These are phyloP conservation scores for Arthrinium phaeospermum DNA, from an alignment of 2,329 filamentous ascomycete genomes.

Conservation along the genomic window DNA sequence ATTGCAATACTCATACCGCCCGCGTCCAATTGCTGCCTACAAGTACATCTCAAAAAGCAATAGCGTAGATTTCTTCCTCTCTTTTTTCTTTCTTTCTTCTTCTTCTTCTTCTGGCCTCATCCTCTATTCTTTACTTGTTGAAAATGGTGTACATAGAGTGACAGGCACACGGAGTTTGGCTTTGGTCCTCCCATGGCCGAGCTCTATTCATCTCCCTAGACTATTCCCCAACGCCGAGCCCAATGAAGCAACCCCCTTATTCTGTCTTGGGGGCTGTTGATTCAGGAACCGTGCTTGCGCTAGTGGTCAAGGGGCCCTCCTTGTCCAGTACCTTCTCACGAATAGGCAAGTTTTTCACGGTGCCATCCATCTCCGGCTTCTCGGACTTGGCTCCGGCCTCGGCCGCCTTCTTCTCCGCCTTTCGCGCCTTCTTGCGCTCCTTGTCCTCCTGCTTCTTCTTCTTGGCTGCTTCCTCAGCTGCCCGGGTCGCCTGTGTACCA, in stretches of 20 bases:
- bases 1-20: background rate
- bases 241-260: background rate
- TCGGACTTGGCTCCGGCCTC: slow-evolving; percentile 24
- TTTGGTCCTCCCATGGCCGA: background rate
- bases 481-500: slow-evolving; percentile 35
- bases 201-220: slow-evolving; percentile 7
- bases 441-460: slow-evolving; percentile 39
- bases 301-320: slow-evolving; percentile 27
- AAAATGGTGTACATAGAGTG: background rate
- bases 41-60: background rate
- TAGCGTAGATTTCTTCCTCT: background rate
- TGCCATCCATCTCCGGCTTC: slow-evolving; percentile 32
- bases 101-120: background rate
- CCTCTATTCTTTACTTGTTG: background rate
- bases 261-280: slow-evolving; percentile 27
- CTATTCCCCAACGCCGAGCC: background rate
- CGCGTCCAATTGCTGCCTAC: background rate
- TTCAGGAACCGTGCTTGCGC: slow-evolving; percentile 26
- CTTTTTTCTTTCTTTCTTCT: background rate
- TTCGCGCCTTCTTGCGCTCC: slow-evolving; percentile 39
- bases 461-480: slow-evolving; percentile 39
- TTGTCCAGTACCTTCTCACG: slow-evolving; percentile 38
- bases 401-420: slow-evolving; percentile 31
- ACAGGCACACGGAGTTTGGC: background rate
- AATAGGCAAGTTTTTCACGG: slow-evolving; percentile 36